A percentile compares a stretch with the other conserved stretches of the same genome.
These are phyloP conservation scores for Citeromyces hawaiiensis DNA, from an alignment of 1,139 yeast genomes.

Conservation along the genomic window DNA sequence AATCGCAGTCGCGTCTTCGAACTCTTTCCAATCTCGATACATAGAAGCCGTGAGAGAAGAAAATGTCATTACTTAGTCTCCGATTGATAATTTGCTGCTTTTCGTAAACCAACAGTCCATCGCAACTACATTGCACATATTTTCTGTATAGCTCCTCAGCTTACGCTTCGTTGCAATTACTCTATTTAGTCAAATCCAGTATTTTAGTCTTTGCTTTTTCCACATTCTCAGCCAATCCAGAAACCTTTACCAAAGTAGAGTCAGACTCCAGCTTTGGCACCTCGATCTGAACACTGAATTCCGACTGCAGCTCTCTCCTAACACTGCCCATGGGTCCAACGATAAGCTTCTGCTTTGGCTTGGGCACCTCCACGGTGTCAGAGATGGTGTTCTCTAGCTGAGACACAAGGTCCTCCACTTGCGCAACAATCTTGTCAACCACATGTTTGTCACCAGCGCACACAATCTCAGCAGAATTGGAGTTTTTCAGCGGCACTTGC, in stretches of 20 bases:
- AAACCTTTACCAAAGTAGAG: constrained; percentile 30
- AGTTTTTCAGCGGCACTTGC: constrained; percentile 62
- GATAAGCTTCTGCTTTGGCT: constrained; percentile 62
- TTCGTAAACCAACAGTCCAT: too few species aligned
- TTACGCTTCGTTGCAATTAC: background rate
- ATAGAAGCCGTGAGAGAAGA: too few species aligned
- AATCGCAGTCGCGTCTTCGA: too few species aligned
- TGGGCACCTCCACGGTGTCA: constrained; percentile 48
- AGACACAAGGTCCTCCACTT: constrained; percentile 50
- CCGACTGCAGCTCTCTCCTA: constrained; percentile 62
- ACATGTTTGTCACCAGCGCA: constrained; percentile 66
- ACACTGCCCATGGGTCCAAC: constrained; percentile 76
- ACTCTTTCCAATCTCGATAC: too few species aligned
- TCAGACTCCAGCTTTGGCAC: constrained; percentile 54
- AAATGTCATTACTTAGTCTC: too few species aligned
- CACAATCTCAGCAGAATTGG: constrained; percentile 47
- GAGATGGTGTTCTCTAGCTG: constrained; percentile 51
- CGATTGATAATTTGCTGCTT: too few species aligned
- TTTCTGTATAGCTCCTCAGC: background rate
- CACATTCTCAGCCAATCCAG: constrained; percentile 52
- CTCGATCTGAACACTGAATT: constrained; percentile 46
- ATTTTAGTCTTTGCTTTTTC: constrained; percentile 43
- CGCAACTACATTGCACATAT: too few species aligned
- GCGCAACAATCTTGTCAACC: constrained; percentile 57
- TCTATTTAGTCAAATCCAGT: constrained; percentile 35